A percentile compares a stretch with the other conserved stretches of the same genome.
phyloP scores from a whole-genome alignment of 1,284 basidiomycete species.

The Ceratorhiza oryzae-sativae region DNA sequence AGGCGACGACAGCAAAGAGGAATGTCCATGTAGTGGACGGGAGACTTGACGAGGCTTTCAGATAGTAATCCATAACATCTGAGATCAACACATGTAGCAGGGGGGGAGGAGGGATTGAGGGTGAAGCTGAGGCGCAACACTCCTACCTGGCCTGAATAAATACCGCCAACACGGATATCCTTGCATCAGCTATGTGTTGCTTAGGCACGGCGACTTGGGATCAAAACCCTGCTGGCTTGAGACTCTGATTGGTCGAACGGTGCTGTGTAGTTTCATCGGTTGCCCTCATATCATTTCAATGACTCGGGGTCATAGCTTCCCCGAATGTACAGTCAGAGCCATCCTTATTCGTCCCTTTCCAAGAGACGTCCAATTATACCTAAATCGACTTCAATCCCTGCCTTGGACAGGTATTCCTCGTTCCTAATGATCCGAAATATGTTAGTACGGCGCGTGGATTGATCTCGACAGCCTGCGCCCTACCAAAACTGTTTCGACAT shows the following conservation, averaged over 20 bases:
- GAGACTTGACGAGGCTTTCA: too few species aligned
- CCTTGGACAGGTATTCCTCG: conserved; percentile 72
- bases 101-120: not conserved
- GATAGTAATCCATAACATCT: too few species aligned
- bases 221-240: too few species aligned
- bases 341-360: conserved; percentile 5
- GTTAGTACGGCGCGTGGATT: conserved; percentile 16
- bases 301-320: not conserved
- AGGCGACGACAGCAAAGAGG: not conserved
- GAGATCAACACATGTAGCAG: too few species aligned
- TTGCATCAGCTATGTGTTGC: too few species aligned
- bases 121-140: not conserved
- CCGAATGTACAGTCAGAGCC: not conserved
- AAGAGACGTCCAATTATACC: conserved; percentile 64
- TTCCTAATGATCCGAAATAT: conserved; percentile 62
- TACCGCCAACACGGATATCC: not conserved
- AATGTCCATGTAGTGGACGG: too few species aligned
- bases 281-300: not conserved
- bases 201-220: too few species aligned
- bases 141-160: not conserved
- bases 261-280: not conserved
- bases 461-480: not conserved
- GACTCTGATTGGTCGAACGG: conserved; percentile 55
- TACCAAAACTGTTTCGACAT: conserved; percentile 39
- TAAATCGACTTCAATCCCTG: conserved; percentile 65